These are phyloP conservation scores for Candida nanaspora DNA, from an alignment of 805 yeast genomes.

Conservation along the genomic window DNA sequence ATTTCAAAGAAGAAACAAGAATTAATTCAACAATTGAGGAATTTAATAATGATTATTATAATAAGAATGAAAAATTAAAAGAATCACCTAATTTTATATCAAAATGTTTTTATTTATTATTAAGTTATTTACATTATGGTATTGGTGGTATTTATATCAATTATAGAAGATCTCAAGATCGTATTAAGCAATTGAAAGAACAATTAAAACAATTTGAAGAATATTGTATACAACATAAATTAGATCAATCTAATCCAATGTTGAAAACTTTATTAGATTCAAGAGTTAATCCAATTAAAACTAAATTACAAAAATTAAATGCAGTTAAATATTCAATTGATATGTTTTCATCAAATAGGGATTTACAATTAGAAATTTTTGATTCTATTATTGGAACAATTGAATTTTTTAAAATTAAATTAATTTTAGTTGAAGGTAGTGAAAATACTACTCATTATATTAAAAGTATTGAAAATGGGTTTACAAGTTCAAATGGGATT, in stretches of 20 bases:
- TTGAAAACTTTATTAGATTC: slow-evolving; percentile 20
- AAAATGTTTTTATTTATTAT: slow-evolving; percentile 75
- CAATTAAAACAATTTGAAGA: slow-evolving; percentile 45
- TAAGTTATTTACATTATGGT: slow-evolving; percentile 82
- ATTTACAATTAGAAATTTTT: slow-evolving; percentile 57
- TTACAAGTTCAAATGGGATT: too few relatives aligned
- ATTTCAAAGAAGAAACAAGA: slow-evolving; percentile 75
- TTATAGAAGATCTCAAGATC: slow-evolving; percentile 45
- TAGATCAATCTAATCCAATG: slow-evolving; percentile 17
- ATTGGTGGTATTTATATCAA: slow-evolving; percentile 67
- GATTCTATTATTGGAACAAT: slow-evolving; percentile 75
- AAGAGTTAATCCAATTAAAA: slow-evolving; percentile 25
- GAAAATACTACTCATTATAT: too few relatives aligned
- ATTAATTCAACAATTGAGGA: slow-evolving; percentile 69
- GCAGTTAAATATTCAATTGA: slow-evolving; percentile 52
- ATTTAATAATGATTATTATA: slow-evolving; percentile 48
- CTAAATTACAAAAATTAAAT: slow-evolving; percentile 27
- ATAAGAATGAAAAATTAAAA: slow-evolving; percentile 29
- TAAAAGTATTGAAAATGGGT: too few relatives aligned
- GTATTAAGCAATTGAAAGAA: slow-evolving; percentile 41
- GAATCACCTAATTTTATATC: slow-evolving; percentile 69
- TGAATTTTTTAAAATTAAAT: slow-evolving; percentile 53
- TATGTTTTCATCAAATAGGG: slow-evolving; percentile 51
- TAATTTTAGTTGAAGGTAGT: too few relatives aligned
- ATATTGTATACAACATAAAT: slow-evolving; percentile 5